phyloP scores from a whole-genome alignment of 257 asterid genomes.

The Solanum pinnatisectum region DNA sequence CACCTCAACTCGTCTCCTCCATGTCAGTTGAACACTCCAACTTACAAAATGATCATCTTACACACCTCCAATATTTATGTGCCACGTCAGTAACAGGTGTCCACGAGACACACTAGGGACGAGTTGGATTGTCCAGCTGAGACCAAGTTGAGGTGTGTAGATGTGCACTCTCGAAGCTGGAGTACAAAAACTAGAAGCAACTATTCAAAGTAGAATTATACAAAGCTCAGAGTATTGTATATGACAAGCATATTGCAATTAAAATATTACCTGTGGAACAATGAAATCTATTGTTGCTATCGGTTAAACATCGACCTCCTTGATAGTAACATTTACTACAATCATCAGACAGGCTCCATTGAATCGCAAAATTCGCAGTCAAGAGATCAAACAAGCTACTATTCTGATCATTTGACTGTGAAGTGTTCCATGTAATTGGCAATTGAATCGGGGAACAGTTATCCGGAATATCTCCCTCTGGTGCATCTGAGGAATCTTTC shows the following conservation, averaged over 20 bases:
- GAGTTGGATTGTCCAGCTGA: neutral
- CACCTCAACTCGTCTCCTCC: neutral
- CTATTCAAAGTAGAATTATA: neutral
- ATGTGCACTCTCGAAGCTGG: neutral
- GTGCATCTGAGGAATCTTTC: neutral
- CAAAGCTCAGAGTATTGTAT: neutral
- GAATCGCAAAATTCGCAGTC: neutral
- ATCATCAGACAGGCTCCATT: neutral
- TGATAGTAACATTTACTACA: neutral
- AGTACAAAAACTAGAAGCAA: neutral
- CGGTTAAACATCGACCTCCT: neutral
- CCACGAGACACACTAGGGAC: neutral
- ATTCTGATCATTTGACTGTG: accelerated
- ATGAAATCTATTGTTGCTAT: neutral
- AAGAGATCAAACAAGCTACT: neutral
- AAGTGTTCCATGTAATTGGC: neutral
- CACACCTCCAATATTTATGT: neutral
- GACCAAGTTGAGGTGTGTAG: neutral
- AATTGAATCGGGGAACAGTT: neutral
- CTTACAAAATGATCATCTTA: neutral
- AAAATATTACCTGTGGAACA: neutral
- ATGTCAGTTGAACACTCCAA: neutral
- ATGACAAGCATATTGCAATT: too few relatives aligned
- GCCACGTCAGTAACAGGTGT: accelerated
- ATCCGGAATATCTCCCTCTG: neutral